Evolutionary conservation across 495 filamentous ascomycete species (phyloP), one percentile per base, ranked within the genome.

Genomic region (Neurospora discreta): DNA sequence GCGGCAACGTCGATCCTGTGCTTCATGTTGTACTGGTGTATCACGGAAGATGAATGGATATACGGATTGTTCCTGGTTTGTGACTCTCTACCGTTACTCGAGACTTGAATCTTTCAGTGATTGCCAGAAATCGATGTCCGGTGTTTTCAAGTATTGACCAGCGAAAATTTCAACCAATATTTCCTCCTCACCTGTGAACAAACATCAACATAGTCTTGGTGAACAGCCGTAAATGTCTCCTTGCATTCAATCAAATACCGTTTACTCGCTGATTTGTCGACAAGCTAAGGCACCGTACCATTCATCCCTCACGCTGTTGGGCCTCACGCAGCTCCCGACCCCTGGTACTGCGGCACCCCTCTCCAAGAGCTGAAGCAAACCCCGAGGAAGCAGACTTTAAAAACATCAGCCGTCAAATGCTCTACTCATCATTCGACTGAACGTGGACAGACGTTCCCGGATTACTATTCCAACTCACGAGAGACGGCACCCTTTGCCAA

Each of bases 381-480:
- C 44, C 4, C n/a, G 10, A 23, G 20, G 15, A 58, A 2, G 11
- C 46, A 58, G 26, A 58, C 46, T 10, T 5, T 7, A 26, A 26
- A 0, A 23, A 0, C 20, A 26, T 0, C 44, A 0, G 0, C 20
- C 20, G 11, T 11, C 0, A 15, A 13, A 5, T 13, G 5, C 4
- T 5, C 3, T 46, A 10, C 44, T 46, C 43, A 20, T 46, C 44
- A 23, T 20, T 3, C 9, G 11, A 1, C n/a, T 23, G 3, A 46
- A 20, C 9, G n/a, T 23, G 44, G 44, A 46, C n/a, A 16, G 40
- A 41, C 40, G 40, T 5, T 39, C 38, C 2, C 38, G 0, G 9
- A 39, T 39, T 39, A 39, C 9, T 39, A 9, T 39, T 9, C 38
- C 38, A 39, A 39, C 11, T 39, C 9, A 39, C 38, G 38, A 11